Base-by-base conservation (phyloP, 352 stramenopile genomes). In the Phytophthora cajani region DNA sequence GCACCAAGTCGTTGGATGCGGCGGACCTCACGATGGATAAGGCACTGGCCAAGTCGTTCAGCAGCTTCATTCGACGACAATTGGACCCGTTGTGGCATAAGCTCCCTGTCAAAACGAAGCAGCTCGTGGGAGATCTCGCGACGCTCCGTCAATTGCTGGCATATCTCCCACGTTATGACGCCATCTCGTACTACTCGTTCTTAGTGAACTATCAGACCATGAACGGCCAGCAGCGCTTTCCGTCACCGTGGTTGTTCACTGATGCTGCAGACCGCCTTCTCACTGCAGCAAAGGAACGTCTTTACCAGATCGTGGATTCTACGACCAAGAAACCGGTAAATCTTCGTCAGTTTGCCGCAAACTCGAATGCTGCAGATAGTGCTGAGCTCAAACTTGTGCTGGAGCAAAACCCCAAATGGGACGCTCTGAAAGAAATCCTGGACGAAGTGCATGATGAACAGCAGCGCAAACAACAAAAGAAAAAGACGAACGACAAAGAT, bases 11-110 rank as follows among this genome's bases (percentile, higher is more conserved):
- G 30, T 58, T 95, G 23, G 89, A 94, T 59, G 76, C 83, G 47
- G 81, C 86, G 0, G 88, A 96, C 63, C 78, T 98, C 33, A 97
- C 90, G 0, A 94, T 99, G 65, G 93, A 99, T 62, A 96, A 97
- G 38, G 97, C 93, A 58, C 85, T 99, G 32, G 90, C 94, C 38
- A 96, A 97, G 49, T 87, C 80, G 1, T 94, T 92, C 33, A 75
- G 68, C 30, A 77, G 11, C 19, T 79, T 69, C 17, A 88, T 94
- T 70, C 88, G 91, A 54, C 71, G 90, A 36, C 97, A 99, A 82
- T 84, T 99, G 44, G 97, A 99, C 64, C 90, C 96, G n/a, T 86
- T 99, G 58, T 99, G 97, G 97, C 97, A 99, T 76, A 95, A 96
- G 59, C 75, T 99, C 1, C 74, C 84, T 27, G 74, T 86, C 32